Evolutionary conservation across 352 stramenopile genomes (phyloP).

Genomic region (Pythium periplocum): DNA sequence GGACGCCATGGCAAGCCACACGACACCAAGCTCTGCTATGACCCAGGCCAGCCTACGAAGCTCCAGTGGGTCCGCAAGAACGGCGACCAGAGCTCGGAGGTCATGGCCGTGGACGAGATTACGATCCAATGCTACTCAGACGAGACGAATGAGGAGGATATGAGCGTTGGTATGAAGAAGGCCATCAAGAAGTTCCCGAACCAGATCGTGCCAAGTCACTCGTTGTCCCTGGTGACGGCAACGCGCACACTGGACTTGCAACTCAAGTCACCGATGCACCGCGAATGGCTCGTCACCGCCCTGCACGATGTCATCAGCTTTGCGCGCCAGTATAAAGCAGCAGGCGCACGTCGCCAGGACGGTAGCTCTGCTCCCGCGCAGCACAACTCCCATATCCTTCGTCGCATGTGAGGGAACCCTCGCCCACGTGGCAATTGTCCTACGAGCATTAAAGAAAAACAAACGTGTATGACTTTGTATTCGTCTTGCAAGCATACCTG

Average conservation of each 20-base stretch:
- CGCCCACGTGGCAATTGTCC: too few species aligned
- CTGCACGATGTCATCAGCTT: conserved; percentile 60
- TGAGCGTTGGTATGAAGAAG: conserved; percentile 41
- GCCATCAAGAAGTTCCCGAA: conserved; percentile 26
- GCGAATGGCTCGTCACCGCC: conserved; percentile 72
- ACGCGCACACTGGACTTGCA: conserved; percentile 57
- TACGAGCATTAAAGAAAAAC: too few species aligned
- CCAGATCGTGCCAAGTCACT: conserved; percentile 29
- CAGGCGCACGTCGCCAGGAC: conserved; percentile 17
- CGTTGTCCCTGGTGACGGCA: conserved; percentile 48
- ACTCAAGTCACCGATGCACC: conserved; percentile 55
- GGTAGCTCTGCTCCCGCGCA: neutral
- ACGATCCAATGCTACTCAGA: conserved; percentile 27
- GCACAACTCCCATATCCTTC: neutral
- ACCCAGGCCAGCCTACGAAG: conserved; percentile 53
- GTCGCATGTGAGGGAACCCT: neutral
- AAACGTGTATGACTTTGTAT: too few species aligned
- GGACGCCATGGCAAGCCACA: conserved; percentile 66
- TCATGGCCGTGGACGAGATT: conserved; percentile 45
- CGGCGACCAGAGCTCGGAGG: conserved; percentile 63
- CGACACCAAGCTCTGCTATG: conserved; percentile 64
- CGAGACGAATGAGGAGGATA: conserved; percentile 12
- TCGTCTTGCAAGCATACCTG: too few species aligned
- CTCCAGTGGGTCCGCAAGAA: conserved; percentile 77
- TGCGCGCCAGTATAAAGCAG: conserved; percentile 52